These are phyloP conservation scores for Lentinula edodes DNA, from an alignment of 768 basidiomycete genomes.

Conservation along the genomic window DNA sequence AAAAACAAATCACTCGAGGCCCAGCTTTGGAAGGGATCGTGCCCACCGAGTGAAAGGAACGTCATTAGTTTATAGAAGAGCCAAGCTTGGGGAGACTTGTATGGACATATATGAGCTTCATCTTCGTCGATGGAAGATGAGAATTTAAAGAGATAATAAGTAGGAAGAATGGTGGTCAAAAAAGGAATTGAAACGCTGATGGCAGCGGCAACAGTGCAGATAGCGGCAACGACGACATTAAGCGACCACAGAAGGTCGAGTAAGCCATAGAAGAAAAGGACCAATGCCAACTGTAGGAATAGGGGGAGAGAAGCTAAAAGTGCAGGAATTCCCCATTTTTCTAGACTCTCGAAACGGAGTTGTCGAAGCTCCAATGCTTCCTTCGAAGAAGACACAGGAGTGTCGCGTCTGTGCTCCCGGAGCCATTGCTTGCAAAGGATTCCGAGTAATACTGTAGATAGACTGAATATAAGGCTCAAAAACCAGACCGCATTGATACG, in stretches of 20 bases:
- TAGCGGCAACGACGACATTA: slow-evolving; percentile 14
- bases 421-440: slow-evolving; percentile 15
- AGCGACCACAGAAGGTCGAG: slow-evolving; percentile 22
- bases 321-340: slow-evolving; percentile 22
- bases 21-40: not conserved
- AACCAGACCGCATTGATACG: slow-evolving; percentile 11
- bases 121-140: not conserved
- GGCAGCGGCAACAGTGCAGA: slow-evolving; percentile 15
- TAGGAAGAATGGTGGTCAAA: slow-evolving; percentile 19
- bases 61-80: slow-evolving; percentile 12
- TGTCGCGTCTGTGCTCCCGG: slow-evolving; percentile 18
- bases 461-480: slow-evolving; percentile 8
- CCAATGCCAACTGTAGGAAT: slow-evolving; percentile 22
- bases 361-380: slow-evolving; percentile 19
- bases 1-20: slow-evolving; percentile 2
- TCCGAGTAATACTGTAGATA: slow-evolving; percentile 7
- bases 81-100: slow-evolving; percentile 23
- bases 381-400: slow-evolving; percentile 14
- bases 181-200: slow-evolving; percentile 14
- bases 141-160: slow-evolving; percentile 13
- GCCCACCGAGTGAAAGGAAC: not conserved
- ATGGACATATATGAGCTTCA: slow-evolving; percentile 17
- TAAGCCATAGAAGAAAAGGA: slow-evolving; percentile 25
- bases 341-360: slow-evolving; percentile 24
- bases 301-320: slow-evolving; percentile 23